Evolutionary conservation across 2,329 filamentous ascomycete genomes (phyloP).

Genomic region (Cryphonectria nitschkei): DNA sequence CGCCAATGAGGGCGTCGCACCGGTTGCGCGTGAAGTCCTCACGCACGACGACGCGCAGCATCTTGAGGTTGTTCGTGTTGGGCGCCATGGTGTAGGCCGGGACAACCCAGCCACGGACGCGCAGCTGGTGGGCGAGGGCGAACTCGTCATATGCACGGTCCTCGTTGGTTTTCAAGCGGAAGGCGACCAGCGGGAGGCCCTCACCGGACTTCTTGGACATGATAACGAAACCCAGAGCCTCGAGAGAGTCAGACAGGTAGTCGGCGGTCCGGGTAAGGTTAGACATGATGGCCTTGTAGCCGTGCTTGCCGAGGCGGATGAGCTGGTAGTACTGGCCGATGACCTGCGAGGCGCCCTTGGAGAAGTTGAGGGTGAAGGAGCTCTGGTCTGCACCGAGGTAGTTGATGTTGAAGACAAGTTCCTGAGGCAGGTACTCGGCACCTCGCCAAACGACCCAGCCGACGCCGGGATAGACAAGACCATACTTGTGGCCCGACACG

Average conservation of each 20-base stretch:
- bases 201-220: slow-evolving; percentile 79
- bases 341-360: slow-evolving; percentile 90
- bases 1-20: slow-evolving; percentile 76
- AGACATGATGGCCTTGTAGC: slow-evolving; percentile 90
- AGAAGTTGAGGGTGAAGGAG: slow-evolving; percentile 97
- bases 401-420: slow-evolving; percentile 99
- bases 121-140: slow-evolving; percentile 79
- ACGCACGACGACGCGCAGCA: slow-evolving; percentile 89
- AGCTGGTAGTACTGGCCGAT: slow-evolving; percentile 98
- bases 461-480: slow-evolving; percentile 78
- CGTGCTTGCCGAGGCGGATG: slow-evolving; percentile 89
- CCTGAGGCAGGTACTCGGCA: slow-evolving; percentile 81
- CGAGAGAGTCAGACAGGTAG: slow-evolving; percentile 76
- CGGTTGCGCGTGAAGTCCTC: slow-evolving; percentile 87
- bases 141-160: slow-evolving; percentile 74
- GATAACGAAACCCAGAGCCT: slow-evolving; percentile 80
- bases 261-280: slow-evolving; percentile 91
- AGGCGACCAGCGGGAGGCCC: slow-evolving; percentile 88
- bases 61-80: slow-evolving; percentile 79
- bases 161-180: slow-evolving; percentile 69
- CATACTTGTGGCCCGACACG: slow-evolving; percentile 82
- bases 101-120: slow-evolving; percentile 88
- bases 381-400: slow-evolving; percentile 95
- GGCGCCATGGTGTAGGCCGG: slow-evolving; percentile 98
- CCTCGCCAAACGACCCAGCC: slow-evolving; percentile 92